These are phyloP conservation scores for Fusarium mexicanum DNA, from an alignment of 2,329 filamentous ascomycete genomes.

Conservation along the genomic window DNA sequence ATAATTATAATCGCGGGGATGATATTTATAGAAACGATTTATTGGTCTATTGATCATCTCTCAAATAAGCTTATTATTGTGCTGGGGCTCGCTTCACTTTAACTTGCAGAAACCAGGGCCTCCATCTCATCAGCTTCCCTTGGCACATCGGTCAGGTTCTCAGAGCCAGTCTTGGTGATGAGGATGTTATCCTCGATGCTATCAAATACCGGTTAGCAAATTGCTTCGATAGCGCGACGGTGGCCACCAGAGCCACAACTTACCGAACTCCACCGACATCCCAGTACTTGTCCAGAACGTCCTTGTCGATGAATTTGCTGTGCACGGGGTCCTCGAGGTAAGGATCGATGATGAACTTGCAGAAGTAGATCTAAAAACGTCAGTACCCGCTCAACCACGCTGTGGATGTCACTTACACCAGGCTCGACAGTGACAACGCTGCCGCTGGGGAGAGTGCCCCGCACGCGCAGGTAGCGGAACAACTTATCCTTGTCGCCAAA, in stretches of 20 bases:
- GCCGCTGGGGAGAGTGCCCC: slow-evolving; percentile 77
- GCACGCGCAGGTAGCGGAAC: slow-evolving; percentile 86
- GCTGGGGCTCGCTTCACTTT: background rate
- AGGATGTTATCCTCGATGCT: slow-evolving; percentile 77
- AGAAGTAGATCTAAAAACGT: slow-evolving; percentile 80
- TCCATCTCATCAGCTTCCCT: slow-evolving; percentile 74
- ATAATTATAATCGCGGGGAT: background rate
- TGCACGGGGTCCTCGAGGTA: slow-evolving; percentile 78
- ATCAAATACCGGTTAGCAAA: slow-evolving; percentile 31
- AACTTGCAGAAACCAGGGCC: slow-evolving; percentile 43
- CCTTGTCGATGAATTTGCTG: slow-evolving; percentile 78
- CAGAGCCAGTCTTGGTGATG: slow-evolving; percentile 73
- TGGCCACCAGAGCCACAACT: slow-evolving; percentile 41
- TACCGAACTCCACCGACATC: slow-evolving; percentile 78
- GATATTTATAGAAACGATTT: slow-evolving; percentile 12
- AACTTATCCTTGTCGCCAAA: slow-evolving; percentile 82
- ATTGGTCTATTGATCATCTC: background rate
- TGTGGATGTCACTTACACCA: slow-evolving; percentile 65
- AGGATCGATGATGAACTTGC: slow-evolving; percentile 85
- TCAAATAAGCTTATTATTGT: background rate
- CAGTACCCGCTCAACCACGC: background rate
- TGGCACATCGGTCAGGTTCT: slow-evolving; percentile 77
- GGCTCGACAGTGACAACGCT: slow-evolving; percentile 95
- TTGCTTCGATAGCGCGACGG: background rate
- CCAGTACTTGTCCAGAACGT: slow-evolving; percentile 82